Conservation (phyloP, 169 alveolate genomes). For the Plasmodium gonderi region DNA sequence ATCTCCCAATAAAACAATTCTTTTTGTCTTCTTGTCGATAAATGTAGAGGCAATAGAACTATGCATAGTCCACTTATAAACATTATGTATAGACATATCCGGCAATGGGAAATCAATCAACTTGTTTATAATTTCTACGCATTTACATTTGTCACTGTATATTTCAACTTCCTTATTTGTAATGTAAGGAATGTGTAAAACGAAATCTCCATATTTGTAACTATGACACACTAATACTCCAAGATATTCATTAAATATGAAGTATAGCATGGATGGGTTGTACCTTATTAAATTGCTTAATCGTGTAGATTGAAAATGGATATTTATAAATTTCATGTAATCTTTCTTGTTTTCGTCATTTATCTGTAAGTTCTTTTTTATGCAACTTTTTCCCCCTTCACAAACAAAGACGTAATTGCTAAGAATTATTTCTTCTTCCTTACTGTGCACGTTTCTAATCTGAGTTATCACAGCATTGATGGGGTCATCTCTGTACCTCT, state of each 20-base stretch:
- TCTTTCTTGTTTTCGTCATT: conserved; percentile 75
- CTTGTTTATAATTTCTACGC: conserved; percentile 77
- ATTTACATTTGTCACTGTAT: conserved; percentile 28
- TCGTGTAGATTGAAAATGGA: conserved; percentile 86
- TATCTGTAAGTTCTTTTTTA: conserved; percentile 27
- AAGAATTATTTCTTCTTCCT: conserved; percentile 81
- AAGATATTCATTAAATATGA: conserved; percentile 85
- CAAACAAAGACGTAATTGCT: conserved; percentile 81
- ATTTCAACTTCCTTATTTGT: conserved; percentile 81
- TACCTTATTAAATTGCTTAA: conserved; percentile 81
- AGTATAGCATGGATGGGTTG: conserved; percentile 90
- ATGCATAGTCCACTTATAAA: conserved; percentile 85
- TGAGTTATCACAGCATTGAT: conserved; percentile 22
- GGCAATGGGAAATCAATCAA: conserved; percentile 76
- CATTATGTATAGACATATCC: conserved; percentile 79
- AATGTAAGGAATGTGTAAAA: conserved; percentile 91
- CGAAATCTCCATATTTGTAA: conserved; percentile 90
- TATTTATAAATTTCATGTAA: conserved; percentile 88
- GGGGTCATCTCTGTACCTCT: no score
- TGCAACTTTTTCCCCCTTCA: conserved; percentile 82
- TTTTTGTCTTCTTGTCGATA: conserved; percentile 76
- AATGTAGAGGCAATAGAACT: conserved; percentile 86
- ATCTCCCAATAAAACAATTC: conserved; percentile 91
- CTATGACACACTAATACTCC: conserved; percentile 92
- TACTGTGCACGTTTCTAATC: conserved; percentile 17